Conservation (phyloP, 2,329 filamentous ascomycete genomes). For the Microsporum ferrugineum region DNA sequence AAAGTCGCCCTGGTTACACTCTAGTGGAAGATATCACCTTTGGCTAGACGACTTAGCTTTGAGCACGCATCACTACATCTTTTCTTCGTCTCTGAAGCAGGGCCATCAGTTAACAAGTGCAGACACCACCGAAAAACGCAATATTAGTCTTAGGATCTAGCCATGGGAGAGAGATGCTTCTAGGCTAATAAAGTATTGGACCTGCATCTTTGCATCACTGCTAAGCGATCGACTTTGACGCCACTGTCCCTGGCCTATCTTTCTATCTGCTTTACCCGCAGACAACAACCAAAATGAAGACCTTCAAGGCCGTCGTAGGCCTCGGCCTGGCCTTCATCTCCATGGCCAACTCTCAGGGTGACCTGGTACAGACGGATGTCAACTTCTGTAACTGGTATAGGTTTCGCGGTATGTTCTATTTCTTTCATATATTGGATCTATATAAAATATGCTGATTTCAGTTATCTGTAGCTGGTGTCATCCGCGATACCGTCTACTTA, state of each 20-base stretch:
- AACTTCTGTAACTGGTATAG: slow-evolving; percentile 49
- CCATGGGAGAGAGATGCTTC: not conserved
- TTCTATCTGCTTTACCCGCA: not conserved
- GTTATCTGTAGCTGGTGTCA: slow-evolving; percentile 40
- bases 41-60: no score
- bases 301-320: not conserved
- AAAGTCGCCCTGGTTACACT: not conserved
- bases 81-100: not conserved
- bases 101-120: not conserved
- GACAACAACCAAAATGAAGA: not conserved
- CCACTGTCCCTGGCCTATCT: not conserved
- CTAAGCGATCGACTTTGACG: not conserved
- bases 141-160: not conserved
- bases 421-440: not conserved
- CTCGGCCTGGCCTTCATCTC: not conserved
- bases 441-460: slow-evolving; percentile 14
- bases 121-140: not conserved
- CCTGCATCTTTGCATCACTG: not conserved
- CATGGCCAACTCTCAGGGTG: not conserved
- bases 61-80: no score
- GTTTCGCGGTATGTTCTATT: slow-evolving; percentile 27
- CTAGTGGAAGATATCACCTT: not conserved
- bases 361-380: slow-evolving; percentile 42
- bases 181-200: not conserved
- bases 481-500: slow-evolving; percentile 53